Evolutionary conservation across 2,329 filamentous ascomycete species (phyloP).

Genomic region (Cordyceps fumosorosea): DNA sequence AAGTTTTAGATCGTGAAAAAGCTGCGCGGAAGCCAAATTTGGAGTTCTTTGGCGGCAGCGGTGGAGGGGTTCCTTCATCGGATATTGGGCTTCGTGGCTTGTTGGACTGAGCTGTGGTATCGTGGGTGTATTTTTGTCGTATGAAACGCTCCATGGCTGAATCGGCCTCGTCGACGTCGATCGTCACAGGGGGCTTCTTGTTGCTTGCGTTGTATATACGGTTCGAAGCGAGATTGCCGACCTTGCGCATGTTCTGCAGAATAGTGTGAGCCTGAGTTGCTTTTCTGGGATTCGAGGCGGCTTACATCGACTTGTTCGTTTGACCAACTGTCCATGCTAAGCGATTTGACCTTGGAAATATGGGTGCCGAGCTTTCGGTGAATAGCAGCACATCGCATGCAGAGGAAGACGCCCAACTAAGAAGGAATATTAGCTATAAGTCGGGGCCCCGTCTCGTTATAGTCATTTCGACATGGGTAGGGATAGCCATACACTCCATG

Average conservation of each 20-base stretch:
- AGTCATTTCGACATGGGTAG: neutral
- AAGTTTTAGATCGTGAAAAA: slow-evolving; percentile 59
- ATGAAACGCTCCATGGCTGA: slow-evolving; percentile 94
- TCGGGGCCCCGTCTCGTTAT: slow-evolving; percentile 12
- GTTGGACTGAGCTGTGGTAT: slow-evolving; percentile 29
- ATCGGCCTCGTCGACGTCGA: slow-evolving; percentile 89
- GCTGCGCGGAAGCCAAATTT: slow-evolving; percentile 51
- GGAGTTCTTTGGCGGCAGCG: slow-evolving; percentile 58
- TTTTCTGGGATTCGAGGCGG: slow-evolving; percentile 14
- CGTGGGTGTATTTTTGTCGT: slow-evolving; percentile 81
- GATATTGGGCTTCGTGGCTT: slow-evolving; percentile 42
- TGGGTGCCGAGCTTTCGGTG: slow-evolving; percentile 97
- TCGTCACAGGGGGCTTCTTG: slow-evolving; percentile 73
- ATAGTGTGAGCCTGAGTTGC: slow-evolving; percentile 3
- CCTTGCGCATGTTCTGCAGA: slow-evolving; percentile 80
- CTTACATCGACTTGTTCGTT: slow-evolving; percentile 92
- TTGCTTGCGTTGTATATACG: slow-evolving; percentile 82
- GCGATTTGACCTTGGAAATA: slow-evolving; percentile 95
- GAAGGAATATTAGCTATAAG: slow-evolving; percentile 18
- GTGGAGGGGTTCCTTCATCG: slow-evolving; percentile 53
- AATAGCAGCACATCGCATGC: slow-evolving; percentile 92
- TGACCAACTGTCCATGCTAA: slow-evolving; percentile 98
- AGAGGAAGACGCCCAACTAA: slow-evolving; percentile 89
- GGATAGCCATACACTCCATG: slow-evolving; percentile 73
- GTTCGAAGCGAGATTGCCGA: slow-evolving; percentile 82